A percentile compares a stretch with the other conserved stretches of the same genome.
Conservation (phyloP, 495 filamentous ascomycete genomes). For the Cladorrhinum samala region DNA sequence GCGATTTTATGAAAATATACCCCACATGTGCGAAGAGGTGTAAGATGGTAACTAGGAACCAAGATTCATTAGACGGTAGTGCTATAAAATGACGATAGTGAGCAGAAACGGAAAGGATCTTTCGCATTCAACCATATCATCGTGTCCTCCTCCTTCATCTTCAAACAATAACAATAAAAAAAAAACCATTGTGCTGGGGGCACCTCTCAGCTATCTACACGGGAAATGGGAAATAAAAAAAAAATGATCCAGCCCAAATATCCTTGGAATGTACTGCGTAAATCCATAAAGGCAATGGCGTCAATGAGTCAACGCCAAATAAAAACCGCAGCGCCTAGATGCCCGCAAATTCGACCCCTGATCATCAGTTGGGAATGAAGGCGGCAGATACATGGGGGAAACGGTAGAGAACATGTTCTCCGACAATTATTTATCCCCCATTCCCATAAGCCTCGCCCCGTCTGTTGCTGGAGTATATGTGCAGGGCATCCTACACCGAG, state of each 20-base stretch:
- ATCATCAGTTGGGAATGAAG: too few species aligned
- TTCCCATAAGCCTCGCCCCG: too few species aligned
- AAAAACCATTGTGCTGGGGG: background rate
- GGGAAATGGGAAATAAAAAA: slow-evolving; percentile 9
- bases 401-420: too few species aligned
- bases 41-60: background rate
- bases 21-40: too few species aligned
- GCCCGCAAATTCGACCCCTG: too few species aligned
- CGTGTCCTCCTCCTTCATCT: slow-evolving; percentile 8
- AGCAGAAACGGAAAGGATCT: slow-evolving; percentile 11
- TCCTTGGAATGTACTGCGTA: slow-evolving; percentile 8
- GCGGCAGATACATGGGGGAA: too few species aligned
- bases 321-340: too few species aligned
- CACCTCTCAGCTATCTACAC: slow-evolving; percentile 21
- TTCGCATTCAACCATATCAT: slow-evolving; percentile 25
- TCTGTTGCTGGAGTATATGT: background rate
- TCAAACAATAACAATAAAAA: background rate
- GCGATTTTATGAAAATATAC: background rate
- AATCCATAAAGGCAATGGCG: background rate
- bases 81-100: background rate
- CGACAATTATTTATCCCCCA: too few species aligned
- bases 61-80: background rate
- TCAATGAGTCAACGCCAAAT: too few species aligned
- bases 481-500: background rate
- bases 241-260: slow-evolving; percentile 14